Evolutionary conservation across 129 eudicot genomes (phyloP).

Genomic region (Centaurea solstitialis): DNA sequence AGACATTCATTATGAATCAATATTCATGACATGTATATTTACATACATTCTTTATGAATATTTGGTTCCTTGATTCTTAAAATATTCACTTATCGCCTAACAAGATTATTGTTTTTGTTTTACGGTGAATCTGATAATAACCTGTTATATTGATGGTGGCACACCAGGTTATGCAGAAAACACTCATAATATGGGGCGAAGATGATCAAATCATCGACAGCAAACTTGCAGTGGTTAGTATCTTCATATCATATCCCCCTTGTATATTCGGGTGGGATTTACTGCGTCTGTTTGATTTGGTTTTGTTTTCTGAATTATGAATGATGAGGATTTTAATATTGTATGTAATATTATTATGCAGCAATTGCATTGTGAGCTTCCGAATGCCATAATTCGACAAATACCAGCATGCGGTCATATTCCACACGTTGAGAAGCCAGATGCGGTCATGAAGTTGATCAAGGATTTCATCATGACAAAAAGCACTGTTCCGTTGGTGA

Average conservation of each 20-base stretch:
- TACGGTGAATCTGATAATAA: neutral
- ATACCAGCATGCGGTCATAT: slow-evolving; percentile 86
- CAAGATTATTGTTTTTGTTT: neutral
- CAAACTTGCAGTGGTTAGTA: slow-evolving; percentile 79
- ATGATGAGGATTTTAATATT: neutral
- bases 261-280: neutral
- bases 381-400: slow-evolving; percentile 77
- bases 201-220: slow-evolving; percentile 79
- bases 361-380: slow-evolving; percentile 77
- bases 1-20: neutral
- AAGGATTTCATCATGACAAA: slow-evolving; percentile 41
- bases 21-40: neutral
- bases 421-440: slow-evolving; percentile 93
- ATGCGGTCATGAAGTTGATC: slow-evolving; percentile 56
- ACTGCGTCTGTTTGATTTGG: neutral
- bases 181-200: slow-evolving; percentile 90
- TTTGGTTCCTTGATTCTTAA: neutral
- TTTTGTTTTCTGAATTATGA: neutral
- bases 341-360: slow-evolving; percentile 26
- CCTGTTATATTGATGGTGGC: neutral
- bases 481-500: neutral
- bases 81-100: too few relatives aligned
- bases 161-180: slow-evolving; percentile 64
- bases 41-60: neutral
- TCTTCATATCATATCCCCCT: neutral